phyloP scores from a whole-genome alignment of 257 asterid genomes.

The Solanum pinnatisectum region DNA sequence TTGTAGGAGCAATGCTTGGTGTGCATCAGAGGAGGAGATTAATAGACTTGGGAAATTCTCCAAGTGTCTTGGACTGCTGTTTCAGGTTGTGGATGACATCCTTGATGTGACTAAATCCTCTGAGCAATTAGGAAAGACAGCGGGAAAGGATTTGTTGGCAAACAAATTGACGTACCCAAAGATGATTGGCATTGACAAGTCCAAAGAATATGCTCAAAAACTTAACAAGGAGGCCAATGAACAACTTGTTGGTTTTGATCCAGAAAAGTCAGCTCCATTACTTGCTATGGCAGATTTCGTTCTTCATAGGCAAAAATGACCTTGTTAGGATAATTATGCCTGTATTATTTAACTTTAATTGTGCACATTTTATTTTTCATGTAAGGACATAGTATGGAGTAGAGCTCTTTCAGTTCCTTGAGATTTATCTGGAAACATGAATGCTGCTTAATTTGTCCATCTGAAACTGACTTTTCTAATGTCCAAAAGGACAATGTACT shows the following conservation, averaged over 20 bases:
- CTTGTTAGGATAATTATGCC: neutral
- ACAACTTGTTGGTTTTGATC: constrained; percentile 39
- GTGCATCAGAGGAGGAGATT: constrained; percentile 30
- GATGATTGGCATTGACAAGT: constrained; percentile 39
- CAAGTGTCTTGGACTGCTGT: constrained; percentile 37
- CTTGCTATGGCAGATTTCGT: constrained; percentile 45
- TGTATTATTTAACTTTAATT: neutral
- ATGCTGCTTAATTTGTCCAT: neutral
- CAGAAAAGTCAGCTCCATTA: constrained; percentile 32
- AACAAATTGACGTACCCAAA: constrained; percentile 54
- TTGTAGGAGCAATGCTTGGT: constrained; percentile 51
- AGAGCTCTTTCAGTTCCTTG: neutral
- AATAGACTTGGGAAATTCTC: constrained; percentile 36
- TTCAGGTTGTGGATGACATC: constrained; percentile 52
- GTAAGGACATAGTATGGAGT: too few relatives aligned
- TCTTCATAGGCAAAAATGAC: constrained; percentile 34
- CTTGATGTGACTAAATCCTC: constrained; percentile 54
- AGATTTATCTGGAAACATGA: neutral
- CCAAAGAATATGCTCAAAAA: constrained; percentile 45
- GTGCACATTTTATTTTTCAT: neutral
- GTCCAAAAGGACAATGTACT: neutral
- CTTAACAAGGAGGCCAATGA: constrained; percentile 37
- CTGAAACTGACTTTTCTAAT: neutral
- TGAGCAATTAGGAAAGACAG: constrained; percentile 48
- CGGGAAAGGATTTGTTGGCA: constrained; percentile 49